phyloP scores from a whole-genome alignment of 768 basidiomycete genomes.

The Xerocomellus chrysenteron region DNA sequence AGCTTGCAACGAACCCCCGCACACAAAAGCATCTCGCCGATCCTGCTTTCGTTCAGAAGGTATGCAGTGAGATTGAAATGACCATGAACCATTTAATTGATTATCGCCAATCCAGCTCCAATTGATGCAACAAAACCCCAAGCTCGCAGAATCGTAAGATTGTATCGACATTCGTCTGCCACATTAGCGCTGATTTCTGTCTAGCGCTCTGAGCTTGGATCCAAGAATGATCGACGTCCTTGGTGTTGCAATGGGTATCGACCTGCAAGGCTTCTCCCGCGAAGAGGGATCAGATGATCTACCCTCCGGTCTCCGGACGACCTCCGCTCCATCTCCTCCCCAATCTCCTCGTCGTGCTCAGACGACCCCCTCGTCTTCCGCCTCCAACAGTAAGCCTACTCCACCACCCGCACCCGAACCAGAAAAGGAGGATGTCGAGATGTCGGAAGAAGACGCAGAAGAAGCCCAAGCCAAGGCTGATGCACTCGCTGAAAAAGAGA shows the following conservation, averaged over 20 bases:
- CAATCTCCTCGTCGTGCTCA: conserved; percentile 29
- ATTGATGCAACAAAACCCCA: conserved; percentile 67
- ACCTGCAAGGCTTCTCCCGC: conserved; percentile 82
- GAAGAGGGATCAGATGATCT: conserved; percentile 83
- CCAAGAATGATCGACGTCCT: conserved; percentile 93
- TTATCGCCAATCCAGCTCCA: conserved; percentile 44
- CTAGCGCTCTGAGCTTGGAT: conserved; percentile 61
- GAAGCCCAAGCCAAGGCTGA: conserved; percentile 74
- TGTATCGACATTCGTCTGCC: background rate
- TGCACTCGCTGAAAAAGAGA: conserved; percentile 77
- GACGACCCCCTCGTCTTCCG: conserved; percentile 40
- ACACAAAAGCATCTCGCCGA: conserved; percentile 84
- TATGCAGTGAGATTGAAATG: conserved; percentile 16
- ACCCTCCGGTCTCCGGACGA: conserved; percentile 53
- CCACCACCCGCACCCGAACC: conserved; percentile 39
- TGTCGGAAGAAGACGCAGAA: conserved; percentile 63
- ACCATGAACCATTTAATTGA: background rate
- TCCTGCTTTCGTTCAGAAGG: conserved; percentile 75
- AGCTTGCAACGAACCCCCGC: conserved; percentile 84
- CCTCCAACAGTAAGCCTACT: conserved; percentile 40
- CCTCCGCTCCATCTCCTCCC: conserved; percentile 22
- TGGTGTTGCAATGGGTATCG: conserved; percentile 90
- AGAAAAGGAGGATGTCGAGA: conserved; percentile 62
- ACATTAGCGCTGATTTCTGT: conserved; percentile 7
- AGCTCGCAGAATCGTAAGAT: conserved; percentile 56